A percentile compares a stretch with the other conserved stretches of the same genome.
phyloP scores from a whole-genome alignment of 225 moss, liverwort and hornwort species.

The Anthoceros angustus region DNA sequence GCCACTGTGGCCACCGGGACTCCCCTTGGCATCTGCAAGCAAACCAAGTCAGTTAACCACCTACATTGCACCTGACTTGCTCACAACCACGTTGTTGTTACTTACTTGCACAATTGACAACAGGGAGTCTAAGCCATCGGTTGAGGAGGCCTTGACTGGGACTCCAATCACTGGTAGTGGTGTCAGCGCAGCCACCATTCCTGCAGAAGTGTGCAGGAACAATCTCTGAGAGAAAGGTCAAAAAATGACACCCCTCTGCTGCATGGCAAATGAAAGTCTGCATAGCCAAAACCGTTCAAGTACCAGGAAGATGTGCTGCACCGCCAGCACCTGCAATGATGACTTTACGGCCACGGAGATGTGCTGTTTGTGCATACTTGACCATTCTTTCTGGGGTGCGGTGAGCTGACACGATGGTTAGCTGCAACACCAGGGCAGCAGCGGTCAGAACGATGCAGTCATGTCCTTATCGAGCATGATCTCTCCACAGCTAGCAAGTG shows the following conservation, averaged over 20 bases:
- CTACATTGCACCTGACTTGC: background rate
- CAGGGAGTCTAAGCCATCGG: conserved; percentile 82
- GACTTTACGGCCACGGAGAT: conserved; percentile 64
- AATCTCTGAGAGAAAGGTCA: background rate
- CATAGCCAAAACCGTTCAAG: background rate
- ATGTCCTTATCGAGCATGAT: background rate
- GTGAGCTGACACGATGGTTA: conserved; percentile 88
- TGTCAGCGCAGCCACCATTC: conserved; percentile 82
- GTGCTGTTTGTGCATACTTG: conserved; percentile 56
- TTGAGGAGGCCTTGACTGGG: conserved; percentile 79
- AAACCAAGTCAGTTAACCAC: background rate
- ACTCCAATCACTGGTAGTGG: conserved; percentile 93
- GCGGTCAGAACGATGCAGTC: background rate
- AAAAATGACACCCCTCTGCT: too few species aligned
- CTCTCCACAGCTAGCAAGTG: background rate
- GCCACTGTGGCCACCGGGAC: conserved; percentile 91
- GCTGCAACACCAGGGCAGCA: conserved; percentile 7
- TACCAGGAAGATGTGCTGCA: conserved; percentile 79
- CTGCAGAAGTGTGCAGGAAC: conserved; percentile 9
- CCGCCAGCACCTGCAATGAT: conserved; percentile 94
- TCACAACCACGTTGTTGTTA: background rate
- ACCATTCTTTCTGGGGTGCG: conserved; percentile 96
- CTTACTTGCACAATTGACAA: conserved; percentile 82
- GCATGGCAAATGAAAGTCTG: background rate
- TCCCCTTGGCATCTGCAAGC: conserved; percentile 45